These are phyloP conservation scores for Hericium rajendrae DNA, from an alignment of 768 basidiomycete species.

Conservation along the genomic window DNA sequence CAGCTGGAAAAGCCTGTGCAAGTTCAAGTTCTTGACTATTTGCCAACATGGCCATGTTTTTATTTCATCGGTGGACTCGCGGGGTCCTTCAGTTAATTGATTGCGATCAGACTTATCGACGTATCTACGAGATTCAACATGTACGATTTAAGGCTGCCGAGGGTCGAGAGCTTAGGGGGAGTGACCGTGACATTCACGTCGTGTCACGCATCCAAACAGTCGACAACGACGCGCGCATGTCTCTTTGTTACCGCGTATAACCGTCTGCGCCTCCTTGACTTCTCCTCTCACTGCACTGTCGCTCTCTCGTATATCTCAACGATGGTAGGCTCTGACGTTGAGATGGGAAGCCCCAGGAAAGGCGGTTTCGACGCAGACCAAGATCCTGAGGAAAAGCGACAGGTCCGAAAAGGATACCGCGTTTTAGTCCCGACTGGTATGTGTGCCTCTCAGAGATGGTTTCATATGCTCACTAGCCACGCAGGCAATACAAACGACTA, in stretches of 20 bases:
- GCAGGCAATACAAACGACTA: slow-evolving; percentile 38
- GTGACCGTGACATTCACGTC: too few species aligned
- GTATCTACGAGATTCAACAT: too few species aligned
- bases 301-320: too few species aligned
- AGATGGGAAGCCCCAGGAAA: slow-evolving; percentile 10
- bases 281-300: too few species aligned
- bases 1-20: too few species aligned
- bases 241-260: not conserved
- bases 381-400: slow-evolving; percentile 70
- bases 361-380: slow-evolving; percentile 76
- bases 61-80: too few species aligned
- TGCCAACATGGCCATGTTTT: too few species aligned
- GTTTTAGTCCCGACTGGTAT: slow-evolving; percentile 50
- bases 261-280: not conserved
- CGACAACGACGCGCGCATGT: slow-evolving; percentile 1
- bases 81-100: too few species aligned
- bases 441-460: slow-evolving; percentile 26
- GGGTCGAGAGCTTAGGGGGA: too few species aligned
- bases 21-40: too few species aligned
- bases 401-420: slow-evolving; percentile 66
- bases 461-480: slow-evolving; percentile 1
- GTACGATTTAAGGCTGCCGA: too few species aligned
- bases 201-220: not conserved
- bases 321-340: slow-evolving; percentile 9
- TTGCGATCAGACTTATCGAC: too few species aligned